Conservation (phyloP, 805 yeast genomes). For the Metschnikowia colocasiae region DNA sequence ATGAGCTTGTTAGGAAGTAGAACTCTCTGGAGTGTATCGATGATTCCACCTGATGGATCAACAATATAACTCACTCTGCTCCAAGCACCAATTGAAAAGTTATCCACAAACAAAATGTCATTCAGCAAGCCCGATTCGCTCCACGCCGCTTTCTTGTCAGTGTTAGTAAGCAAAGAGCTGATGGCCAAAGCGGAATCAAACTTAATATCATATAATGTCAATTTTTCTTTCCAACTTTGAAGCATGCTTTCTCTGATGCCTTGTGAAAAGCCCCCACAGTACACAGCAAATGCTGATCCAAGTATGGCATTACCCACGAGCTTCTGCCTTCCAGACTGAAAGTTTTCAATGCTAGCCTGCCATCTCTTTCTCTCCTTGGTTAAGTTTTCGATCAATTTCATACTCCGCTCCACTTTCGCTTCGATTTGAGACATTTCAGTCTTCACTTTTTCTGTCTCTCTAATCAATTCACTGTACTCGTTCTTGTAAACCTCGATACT, state of each 20-base stretch:
- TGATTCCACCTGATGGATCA: constrained; percentile 54
- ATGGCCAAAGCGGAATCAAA: constrained; percentile 36
- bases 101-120: constrained; percentile 63
- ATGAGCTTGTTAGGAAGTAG: constrained; percentile 37
- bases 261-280: constrained; percentile 58
- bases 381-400: constrained; percentile 57
- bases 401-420: constrained; percentile 58
- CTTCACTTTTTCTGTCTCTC: constrained; percentile 76
- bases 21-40: constrained; percentile 36
- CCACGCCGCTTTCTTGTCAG: constrained; percentile 49
- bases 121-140: constrained; percentile 47
- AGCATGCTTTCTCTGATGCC: constrained; percentile 36
- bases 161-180: constrained; percentile 36
- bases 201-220: constrained; percentile 35
- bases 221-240: constrained; percentile 31
- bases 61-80: constrained; percentile 53
- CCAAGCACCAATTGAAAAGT: constrained; percentile 50
- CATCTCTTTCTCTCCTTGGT: constrained; percentile 70
- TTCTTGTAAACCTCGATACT: constrained; percentile 66
- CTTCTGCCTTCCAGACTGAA: constrained; percentile 40
- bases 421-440: constrained; percentile 63
- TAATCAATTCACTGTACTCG: constrained; percentile 66
- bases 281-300: constrained; percentile 57
- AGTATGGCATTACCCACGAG: constrained; percentile 66
- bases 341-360: constrained; percentile 55